Evolutionary conservation across 371 early-diverging fungal genomes (phyloP), one percentile per base, ranked within the genome.

Genomic region (Rhizopus sp.): DNA sequence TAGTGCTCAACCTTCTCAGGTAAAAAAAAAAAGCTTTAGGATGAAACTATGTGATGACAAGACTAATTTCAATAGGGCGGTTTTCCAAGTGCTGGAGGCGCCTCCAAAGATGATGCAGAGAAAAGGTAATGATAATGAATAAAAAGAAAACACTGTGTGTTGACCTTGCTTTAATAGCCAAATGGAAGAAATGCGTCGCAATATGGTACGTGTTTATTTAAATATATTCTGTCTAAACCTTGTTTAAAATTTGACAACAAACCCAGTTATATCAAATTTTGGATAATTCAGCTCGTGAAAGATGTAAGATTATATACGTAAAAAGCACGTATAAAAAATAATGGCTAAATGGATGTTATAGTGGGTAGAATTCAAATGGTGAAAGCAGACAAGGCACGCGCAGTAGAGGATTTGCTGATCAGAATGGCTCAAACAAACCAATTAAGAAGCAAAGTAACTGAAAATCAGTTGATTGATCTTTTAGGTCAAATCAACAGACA

Each of bases 351-450:
- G 9, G 16, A 13, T 5, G 10, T 34, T 42, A 33, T 57, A 90
- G 91, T 96, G 70, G 87, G 89, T 4, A 86, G 95, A 35, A 95
- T 96, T 57, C 83, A 89, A 16, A 89, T 95, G 67, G 95, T 97
- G 9, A 95, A 95, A 68, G 83, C 87, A 3, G 93, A 91, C 13
- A 92, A 93, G 70, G 95, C 93, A 4, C 84, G 94, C 29, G 88
- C 87, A 2, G 93, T 97, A 7, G 95, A 94, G 63, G 94, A 95
- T 64, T 69, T 94, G 57, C 72, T 97, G 59, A 83, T 97, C 53
- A 84, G 90, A 41, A 93, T 95, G 93, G 93, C 93, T 4, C 91
- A 87, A 66, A 72, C 82, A 10, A 92, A 93, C 9, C 94, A 93
- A 69, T 74, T 97, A 45, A 78, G 90, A 33, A 79, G 81, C 49